Evolutionary conservation across 805 yeast species (phyloP).

Genomic region (Ogataea haglerorum): DNA sequence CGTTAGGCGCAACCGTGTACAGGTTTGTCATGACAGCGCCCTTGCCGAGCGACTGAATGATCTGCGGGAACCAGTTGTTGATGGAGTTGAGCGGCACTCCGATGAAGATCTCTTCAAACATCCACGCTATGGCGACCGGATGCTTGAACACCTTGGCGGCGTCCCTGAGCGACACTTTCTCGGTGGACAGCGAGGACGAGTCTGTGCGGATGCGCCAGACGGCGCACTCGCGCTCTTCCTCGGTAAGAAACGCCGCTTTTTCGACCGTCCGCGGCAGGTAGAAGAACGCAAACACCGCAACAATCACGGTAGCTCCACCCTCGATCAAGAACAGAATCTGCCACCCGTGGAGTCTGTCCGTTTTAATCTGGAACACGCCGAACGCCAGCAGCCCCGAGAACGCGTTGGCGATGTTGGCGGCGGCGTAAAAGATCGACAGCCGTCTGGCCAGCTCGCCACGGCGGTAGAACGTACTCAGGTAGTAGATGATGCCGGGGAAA

Average conservation of each 20-base stretch:
- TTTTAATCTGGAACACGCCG: constrained; percentile 38
- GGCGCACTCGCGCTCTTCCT: constrained; percentile 40
- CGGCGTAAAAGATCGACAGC: constrained; percentile 37
- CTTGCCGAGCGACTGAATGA: constrained; percentile 36
- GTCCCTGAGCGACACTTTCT: constrained; percentile 36
- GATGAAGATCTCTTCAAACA: constrained; percentile 40
- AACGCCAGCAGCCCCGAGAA: constrained; percentile 37
- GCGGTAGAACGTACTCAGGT: constrained; percentile 37
- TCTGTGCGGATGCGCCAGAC: constrained; percentile 41
- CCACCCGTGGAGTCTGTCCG: constrained; percentile 42
- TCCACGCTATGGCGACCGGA: constrained; percentile 44
- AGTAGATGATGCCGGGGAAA: constrained; percentile 39
- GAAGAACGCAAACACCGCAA: constrained; percentile 33
- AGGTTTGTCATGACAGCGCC: constrained; percentile 40
- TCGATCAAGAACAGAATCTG: constrained; percentile 45
- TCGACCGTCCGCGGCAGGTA: constrained; percentile 39
- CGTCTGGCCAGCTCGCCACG: constrained; percentile 37
- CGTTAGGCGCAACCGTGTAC: constrained; percentile 47
- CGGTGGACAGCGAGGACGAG: constrained; percentile 40
- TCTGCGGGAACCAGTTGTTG: constrained; percentile 49
- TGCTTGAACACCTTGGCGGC: constrained; percentile 43
- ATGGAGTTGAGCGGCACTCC: constrained; percentile 49
- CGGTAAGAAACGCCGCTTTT: constrained; percentile 36
- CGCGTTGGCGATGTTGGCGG: constrained; percentile 33
- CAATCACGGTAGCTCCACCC: constrained; percentile 38